These are phyloP conservation scores for Yamadazyma oceani DNA, from an alignment of 1,139 yeast species.

Conservation along the genomic window DNA sequence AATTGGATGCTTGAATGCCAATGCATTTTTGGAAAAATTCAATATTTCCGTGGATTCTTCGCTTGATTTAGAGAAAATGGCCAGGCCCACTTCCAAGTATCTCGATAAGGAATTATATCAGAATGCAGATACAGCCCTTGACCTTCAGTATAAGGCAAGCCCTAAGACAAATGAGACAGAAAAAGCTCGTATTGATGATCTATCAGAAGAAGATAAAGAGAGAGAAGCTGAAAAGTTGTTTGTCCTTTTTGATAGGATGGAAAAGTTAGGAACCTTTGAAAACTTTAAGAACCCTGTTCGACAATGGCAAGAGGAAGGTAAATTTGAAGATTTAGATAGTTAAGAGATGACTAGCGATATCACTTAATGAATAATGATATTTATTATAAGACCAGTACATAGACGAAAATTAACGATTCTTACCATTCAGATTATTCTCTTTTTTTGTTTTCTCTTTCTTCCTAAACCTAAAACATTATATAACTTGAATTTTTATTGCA, in stretches of 20 bases:
- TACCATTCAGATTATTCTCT: background rate
- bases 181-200: conserved; percentile 7
- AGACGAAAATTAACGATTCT: background rate
- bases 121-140: background rate
- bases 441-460: background rate
- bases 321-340: conserved; percentile 24
- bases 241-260: conserved; percentile 49
- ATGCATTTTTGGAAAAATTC: conserved; percentile 18
- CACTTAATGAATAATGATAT: background rate
- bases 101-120: conserved; percentile 9
- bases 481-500: no score
- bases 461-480: no score
- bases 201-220: conserved; percentile 55
- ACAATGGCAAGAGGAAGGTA: conserved; percentile 36
- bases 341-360: background rate
- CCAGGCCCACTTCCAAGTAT: conserved; percentile 17
- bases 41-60: conserved; percentile 17
- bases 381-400: background rate
- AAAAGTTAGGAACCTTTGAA: conserved; percentile 43
- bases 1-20: conserved; percentile 24
- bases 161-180: background rate
- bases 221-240: conserved; percentile 53
- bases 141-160: background rate
- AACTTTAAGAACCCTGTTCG: conserved; percentile 42
- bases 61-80: conserved; percentile 17